Percentiles rank a stretch among this genome's conserved stretches.
Conservation (phyloP, 2,329 filamentous ascomycete species). For the Penicillium capsulatum region DNA sequence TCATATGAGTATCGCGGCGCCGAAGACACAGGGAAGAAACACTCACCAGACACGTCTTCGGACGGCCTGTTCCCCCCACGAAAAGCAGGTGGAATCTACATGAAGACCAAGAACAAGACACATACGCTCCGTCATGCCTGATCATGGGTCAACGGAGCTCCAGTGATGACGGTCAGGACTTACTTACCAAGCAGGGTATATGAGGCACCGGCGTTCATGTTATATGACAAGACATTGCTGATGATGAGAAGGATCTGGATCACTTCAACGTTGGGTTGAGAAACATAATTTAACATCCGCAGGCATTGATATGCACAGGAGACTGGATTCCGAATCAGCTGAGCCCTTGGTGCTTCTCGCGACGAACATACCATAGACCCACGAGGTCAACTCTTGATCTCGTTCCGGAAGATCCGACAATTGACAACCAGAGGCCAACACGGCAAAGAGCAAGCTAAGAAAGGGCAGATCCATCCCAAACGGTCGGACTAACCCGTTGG, state of each 20-base stretch:
- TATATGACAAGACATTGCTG: conserved; percentile 59
- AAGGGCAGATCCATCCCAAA: conserved; percentile 57
- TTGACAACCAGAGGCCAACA: conserved; percentile 59
- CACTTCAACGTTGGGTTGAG: conserved; percentile 56
- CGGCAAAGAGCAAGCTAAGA: conserved; percentile 58
- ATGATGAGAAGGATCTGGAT: conserved; percentile 61
- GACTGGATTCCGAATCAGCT: conserved; percentile 38
- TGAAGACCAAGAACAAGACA: conserved; percentile 58
- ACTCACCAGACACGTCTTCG: conserved; percentile 38
- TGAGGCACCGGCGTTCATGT: conserved; percentile 61
- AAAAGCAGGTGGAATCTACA: conserved; percentile 49
- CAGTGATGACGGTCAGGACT: conserved; percentile 8
- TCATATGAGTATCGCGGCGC: conserved; percentile 4
- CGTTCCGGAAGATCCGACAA: conserved; percentile 54
- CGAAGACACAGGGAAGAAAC: background rate
- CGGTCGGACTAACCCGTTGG: conserved; percentile 50
- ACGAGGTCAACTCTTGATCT: conserved; percentile 59
- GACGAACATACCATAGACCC: conserved; percentile 54
- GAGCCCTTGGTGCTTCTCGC: background rate
- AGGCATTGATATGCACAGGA: conserved; percentile 63
- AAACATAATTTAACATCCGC: conserved; percentile 61
- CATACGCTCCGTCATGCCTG: conserved; percentile 41
- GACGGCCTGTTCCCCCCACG: conserved; percentile 41
- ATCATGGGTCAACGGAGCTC: background rate
- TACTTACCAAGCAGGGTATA: conserved; percentile 57